A percentile compares a stretch with the other conserved stretches of the same genome.
Conservation (phyloP, 2,329 filamentous ascomycete species). For the Hypoxylon sp. region DNA sequence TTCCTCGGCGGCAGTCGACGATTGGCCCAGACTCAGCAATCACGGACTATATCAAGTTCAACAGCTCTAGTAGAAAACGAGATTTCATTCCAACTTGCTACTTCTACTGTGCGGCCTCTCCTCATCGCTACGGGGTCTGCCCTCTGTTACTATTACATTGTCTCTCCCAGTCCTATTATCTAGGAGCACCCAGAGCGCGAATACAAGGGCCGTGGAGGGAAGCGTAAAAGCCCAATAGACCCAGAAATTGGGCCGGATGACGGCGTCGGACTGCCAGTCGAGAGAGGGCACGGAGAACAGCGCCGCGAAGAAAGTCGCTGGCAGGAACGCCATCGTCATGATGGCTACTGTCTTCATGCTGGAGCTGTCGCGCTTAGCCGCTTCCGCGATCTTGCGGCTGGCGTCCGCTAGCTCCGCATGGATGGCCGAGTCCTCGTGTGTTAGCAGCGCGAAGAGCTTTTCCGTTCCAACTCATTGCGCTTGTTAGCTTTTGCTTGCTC, state of each 20-base stretch:
- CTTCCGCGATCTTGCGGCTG: slow-evolving; percentile 41
- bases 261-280: slow-evolving; percentile 32
- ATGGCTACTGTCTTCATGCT: slow-evolving; percentile 47
- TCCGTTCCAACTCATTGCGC: slow-evolving; percentile 6
- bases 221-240: slow-evolving; percentile 66
- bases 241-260: slow-evolving; percentile 37
- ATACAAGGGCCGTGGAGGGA: slow-evolving; percentile 53
- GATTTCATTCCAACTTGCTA: slow-evolving; percentile 16
- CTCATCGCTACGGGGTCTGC: neutral
- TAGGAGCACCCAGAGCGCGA: slow-evolving; percentile 41
- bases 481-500: slow-evolving; percentile 1
- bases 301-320: slow-evolving; percentile 47
- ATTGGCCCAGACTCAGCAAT: neutral
- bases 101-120: slow-evolving; percentile 20
- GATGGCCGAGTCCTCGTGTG: slow-evolving; percentile 46
- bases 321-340: slow-evolving; percentile 47
- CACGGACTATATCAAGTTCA: neutral
- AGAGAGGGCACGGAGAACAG: slow-evolving; percentile 46
- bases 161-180: slow-evolving; percentile 17
- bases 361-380: slow-evolving; percentile 42
- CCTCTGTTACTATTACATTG: neutral
- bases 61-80: neutral
- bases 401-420: slow-evolving; percentile 42
- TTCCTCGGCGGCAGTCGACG: neutral
- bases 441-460: slow-evolving; percentile 46